Base-by-base conservation (phyloP, 2,329 filamentous ascomycete species). In the Rosellinia necatrix region DNA sequence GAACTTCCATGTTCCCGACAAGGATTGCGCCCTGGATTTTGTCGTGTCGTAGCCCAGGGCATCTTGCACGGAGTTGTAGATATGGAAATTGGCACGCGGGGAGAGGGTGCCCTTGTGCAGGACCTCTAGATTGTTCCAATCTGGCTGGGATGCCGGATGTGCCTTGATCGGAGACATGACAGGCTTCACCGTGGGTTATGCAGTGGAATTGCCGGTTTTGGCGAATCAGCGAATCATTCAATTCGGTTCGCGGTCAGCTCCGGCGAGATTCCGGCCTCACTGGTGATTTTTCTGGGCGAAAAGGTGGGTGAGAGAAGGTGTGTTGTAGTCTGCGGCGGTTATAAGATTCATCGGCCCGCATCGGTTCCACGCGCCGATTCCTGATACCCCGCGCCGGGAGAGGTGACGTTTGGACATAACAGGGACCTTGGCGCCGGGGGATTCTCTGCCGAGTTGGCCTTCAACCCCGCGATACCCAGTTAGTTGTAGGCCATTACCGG, bases 71-170 rank as follows among this genome's bases (percentile, higher is more conserved):
- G 71, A 76, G 24, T 71, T 64, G 62, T 83, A 85, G 43, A 79
- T 70, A 67, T 80, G 78, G 69, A 86, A 86, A 63, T 81, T 76
- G 15, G 81, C 75, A 30, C 83, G 77, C 2, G 81, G 78, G 34
- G 79, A 75, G 7, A 86, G 71, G 0, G 80, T 84, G 61, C 83
- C 83, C 58, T 74, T 77, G 66, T 86, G 83, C 19, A 86, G 72
- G 27, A 86, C 72, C 3, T 74, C 65, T 46, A 85, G 76, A 63
- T 86, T 86, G 68, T 79, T 83, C 83, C 83, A 86, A 67, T 86
- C 82, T 6, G 82, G 81, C 38, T 53, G 59, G 4, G 59, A 53
- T 47, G 44, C 42, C 3, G 61, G 61, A 24, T 62, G 51, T 2
- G 34, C 30, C 38, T 37, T 59, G 9, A 29, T 25, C 6, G 50